Conservation (phyloP, 352 stramenopile species). For the Globisporangium carolinianum region DNA sequence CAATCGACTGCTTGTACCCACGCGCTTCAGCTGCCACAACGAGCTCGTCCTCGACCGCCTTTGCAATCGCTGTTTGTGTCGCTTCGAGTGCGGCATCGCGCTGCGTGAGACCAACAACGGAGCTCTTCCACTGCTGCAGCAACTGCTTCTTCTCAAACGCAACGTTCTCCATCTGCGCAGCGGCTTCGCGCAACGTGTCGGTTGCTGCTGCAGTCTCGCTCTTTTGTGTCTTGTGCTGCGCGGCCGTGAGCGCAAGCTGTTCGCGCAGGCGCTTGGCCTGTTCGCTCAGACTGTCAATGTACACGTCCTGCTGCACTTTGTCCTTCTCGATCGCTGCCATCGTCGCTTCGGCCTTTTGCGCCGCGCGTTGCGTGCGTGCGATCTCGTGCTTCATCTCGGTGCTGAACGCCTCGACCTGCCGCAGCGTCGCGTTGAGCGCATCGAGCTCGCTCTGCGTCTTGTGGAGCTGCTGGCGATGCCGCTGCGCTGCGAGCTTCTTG, state of each 20-base stretch:
- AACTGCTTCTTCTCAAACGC: slow-evolving; percentile 94
- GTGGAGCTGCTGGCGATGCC: slow-evolving; percentile 52
- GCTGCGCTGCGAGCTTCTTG: slow-evolving; percentile 62
- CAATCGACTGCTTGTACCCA: slow-evolving; percentile 82
- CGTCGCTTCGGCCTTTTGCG: slow-evolving; percentile 92
- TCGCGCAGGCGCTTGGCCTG: slow-evolving; percentile 87
- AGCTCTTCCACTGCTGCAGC: slow-evolving; percentile 93
- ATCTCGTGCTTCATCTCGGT: slow-evolving; percentile 94
- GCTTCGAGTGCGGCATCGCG: slow-evolving; percentile 90
- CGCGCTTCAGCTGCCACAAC: slow-evolving; percentile 82
- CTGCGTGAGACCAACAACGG: slow-evolving; percentile 86
- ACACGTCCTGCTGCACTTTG: slow-evolving; percentile 92
- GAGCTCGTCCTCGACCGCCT: slow-evolving; percentile 74
- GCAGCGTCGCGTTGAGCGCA: slow-evolving; percentile 70
- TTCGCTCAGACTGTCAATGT: slow-evolving; percentile 91
- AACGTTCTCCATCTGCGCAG: slow-evolving; percentile 88
- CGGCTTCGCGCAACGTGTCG: slow-evolving; percentile 84
- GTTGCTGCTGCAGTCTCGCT: slow-evolving; percentile 82
- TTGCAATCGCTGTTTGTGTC: slow-evolving; percentile 80
- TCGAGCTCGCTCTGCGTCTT: slow-evolving; percentile 88
- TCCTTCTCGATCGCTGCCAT: slow-evolving; percentile 91
- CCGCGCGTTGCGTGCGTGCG: slow-evolving; percentile 83
- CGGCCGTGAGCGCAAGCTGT: slow-evolving; percentile 66
- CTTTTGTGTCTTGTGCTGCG: slow-evolving; percentile 82
- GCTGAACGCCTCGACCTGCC: slow-evolving; percentile 92